Evolutionary conservation across 129 eudicot genomes (phyloP), one percentile per base, ranked within the genome.

Genomic region (Ambrosia artemisiifolia): DNA sequence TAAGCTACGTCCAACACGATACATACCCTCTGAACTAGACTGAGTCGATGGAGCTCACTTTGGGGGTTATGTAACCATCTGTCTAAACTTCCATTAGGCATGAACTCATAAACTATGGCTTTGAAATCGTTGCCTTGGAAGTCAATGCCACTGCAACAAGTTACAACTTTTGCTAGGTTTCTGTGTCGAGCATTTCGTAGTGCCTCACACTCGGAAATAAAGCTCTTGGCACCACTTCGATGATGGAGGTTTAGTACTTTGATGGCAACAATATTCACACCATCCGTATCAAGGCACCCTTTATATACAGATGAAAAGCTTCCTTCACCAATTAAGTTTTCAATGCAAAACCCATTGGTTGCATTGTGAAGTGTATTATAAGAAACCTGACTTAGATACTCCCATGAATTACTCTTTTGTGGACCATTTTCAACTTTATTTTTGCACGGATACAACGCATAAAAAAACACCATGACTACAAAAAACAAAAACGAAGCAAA

Each of bases 41-140:
- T n/a, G 9, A 50, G 56, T 33, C 11, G 57, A 7, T 4, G 55
- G 51, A 36, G 24, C 32, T 24, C 70, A 50, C 17, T n/a, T 50
- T 50, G 20, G 8, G 9, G 56, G 32, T 49, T 5, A 38, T 73
- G 70, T 62, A 74, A 24, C 83, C 85, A 74, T 7, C 17, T 49
- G 6, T 78, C 70, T 50, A 81, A 32, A 68, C 80, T 81, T 61
- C 88, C 85, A 40, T 81, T 70, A 5, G 62, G 6, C 81, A 84
- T 78, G 73, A 77, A 80, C 30, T 84, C 81, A 5, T 80, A 84
- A 69, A 84, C 78, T 32, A 78, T 65, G 47, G 88, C 85, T 49
- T 49, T 74, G 49, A 84, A 84, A 8, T 65, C 78, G 3, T 72
- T 67, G 12, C 74, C 77, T 34, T 74, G 49, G 33, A 8, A 20